A percentile compares a stretch with the other conserved stretches of the same genome.
Conservation (phyloP, 2,329 filamentous ascomycete species). For the Exutisphaerella laricina region DNA sequence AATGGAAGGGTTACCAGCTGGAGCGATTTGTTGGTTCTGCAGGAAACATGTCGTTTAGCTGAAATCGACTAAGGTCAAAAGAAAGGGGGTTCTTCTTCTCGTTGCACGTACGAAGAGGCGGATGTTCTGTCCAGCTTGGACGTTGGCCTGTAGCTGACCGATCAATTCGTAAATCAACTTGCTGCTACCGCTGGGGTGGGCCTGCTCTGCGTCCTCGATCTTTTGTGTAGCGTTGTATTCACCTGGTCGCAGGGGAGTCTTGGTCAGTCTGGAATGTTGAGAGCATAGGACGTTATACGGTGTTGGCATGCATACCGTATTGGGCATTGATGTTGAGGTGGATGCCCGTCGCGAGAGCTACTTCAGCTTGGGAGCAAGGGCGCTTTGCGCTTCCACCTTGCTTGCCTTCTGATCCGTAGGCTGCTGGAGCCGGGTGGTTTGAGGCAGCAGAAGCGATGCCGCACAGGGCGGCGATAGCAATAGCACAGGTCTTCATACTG, state of each 20-base stretch:
- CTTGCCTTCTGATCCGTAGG: not conserved
- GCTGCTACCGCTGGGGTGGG: constrained; percentile 4
- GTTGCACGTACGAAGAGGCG: constrained; percentile 15
- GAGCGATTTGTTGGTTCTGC: constrained; percentile 20
- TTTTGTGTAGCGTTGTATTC: constrained; percentile 22
- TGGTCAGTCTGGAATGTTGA: too few species aligned
- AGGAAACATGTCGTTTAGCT: too few species aligned
- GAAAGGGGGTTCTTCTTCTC: constrained; percentile 10
- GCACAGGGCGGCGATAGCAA: constrained; percentile 3
- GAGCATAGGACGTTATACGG: too few species aligned
- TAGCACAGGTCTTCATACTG: constrained; percentile 13
- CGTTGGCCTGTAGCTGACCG: constrained; percentile 15
- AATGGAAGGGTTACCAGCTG: constrained; percentile 18
- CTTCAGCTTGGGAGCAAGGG: constrained; percentile 11
- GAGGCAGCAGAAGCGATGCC: constrained; percentile 8
- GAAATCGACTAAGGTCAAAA: too few species aligned
- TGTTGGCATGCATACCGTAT: constrained; percentile 5
- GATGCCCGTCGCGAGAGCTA: constrained; percentile 23
- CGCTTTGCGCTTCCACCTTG: constrained; percentile 4
- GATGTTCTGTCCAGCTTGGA: constrained; percentile 19
- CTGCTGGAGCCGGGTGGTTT: not conserved
- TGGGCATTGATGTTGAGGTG: constrained; percentile 25
- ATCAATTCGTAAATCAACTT: constrained; percentile 17
- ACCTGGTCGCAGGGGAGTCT: not conserved
- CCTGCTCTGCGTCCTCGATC: constrained; percentile 15